These are phyloP conservation scores for Trametes pubescens DNA, from an alignment of 1,284 basidiomycete genomes.

Conservation along the genomic window DNA sequence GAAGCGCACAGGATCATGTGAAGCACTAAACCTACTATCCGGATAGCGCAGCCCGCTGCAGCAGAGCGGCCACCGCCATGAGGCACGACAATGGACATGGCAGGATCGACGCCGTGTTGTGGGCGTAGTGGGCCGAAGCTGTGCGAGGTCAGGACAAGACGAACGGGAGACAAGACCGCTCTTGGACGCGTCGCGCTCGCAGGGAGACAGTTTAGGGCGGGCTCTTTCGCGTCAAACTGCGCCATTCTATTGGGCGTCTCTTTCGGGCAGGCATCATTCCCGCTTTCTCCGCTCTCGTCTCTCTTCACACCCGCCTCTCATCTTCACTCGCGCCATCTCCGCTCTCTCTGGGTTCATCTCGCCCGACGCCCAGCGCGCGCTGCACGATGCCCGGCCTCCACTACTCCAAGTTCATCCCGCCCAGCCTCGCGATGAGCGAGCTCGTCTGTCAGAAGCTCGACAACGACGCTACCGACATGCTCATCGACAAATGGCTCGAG, in stretches of 20 bases:
- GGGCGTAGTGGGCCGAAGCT: not conserved
- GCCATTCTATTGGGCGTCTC: slow-evolving; percentile 24
- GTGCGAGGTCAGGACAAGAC: not conserved
- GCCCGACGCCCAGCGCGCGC: slow-evolving; percentile 1
- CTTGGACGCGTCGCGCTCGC: slow-evolving; percentile 4
- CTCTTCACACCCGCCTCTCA: slow-evolving; percentile 9
- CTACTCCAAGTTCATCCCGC: slow-evolving; percentile 72
- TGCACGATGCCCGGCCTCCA: slow-evolving; percentile 43
- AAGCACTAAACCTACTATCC: not conserved
- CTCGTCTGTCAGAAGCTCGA: slow-evolving; percentile 78
- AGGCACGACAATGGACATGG: not conserved
- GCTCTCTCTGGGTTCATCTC: slow-evolving; percentile 7
- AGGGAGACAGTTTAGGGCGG: slow-evolving; percentile 34
- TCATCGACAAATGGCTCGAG: slow-evolving; percentile 83
- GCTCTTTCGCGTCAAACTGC: slow-evolving; percentile 37
- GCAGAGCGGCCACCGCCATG: not conserved
- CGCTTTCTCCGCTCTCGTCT: slow-evolving; percentile 2
- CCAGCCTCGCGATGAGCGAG: slow-evolving; percentile 73
- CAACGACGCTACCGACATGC: slow-evolving; percentile 74
- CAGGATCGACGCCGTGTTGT: not conserved
- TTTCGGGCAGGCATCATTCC: slow-evolving; percentile 13
- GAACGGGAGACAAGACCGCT: not conserved
- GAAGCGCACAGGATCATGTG: too few species aligned
- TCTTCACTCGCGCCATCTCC: not conserved
- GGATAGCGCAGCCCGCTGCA: not conserved